Conservation (phyloP, 768 basidiomycete genomes). For the Podaxis mareebaensis region DNA sequence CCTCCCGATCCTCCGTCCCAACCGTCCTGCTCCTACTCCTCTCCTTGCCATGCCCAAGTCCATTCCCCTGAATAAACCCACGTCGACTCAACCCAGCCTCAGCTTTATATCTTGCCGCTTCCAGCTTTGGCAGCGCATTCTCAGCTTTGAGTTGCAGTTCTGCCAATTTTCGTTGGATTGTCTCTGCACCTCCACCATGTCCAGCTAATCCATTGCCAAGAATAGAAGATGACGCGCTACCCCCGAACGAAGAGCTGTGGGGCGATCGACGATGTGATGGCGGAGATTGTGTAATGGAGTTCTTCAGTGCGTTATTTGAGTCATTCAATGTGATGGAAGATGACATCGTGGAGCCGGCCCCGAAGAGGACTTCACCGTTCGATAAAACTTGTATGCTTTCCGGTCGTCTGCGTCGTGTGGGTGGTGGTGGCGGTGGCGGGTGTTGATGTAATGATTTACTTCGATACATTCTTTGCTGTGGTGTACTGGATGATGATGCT, state of each 20-base stretch:
- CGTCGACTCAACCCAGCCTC: conserved; percentile 65
- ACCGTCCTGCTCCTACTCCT: conserved; percentile 28
- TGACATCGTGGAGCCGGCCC: not conserved
- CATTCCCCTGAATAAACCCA: conserved; percentile 28
- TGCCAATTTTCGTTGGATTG: conserved; percentile 44
- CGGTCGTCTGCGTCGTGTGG: conserved; percentile 52
- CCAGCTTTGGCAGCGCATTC: conserved; percentile 49
- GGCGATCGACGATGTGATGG: conserved; percentile 19
- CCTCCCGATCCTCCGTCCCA: conserved; percentile 40
- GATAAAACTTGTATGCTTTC: conserved; percentile 60
- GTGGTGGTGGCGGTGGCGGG: conserved; percentile 32
- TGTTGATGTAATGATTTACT: conserved; percentile 52
- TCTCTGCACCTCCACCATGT: not conserved
- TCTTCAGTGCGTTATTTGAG: not conserved
- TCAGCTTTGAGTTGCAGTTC: conserved; percentile 33
- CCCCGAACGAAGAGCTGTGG: conserved; percentile 24
- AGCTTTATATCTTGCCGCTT: conserved; percentile 68
- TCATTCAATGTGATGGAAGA: not conserved
- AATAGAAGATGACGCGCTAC: not conserved
- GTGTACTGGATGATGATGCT: conserved; percentile 20
- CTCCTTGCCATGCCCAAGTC: not conserved
- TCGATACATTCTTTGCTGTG: conserved; percentile 44
- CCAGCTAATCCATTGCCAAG: conserved; percentile 11
- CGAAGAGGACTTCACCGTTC: conserved; percentile 20
- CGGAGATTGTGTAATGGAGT: not conserved